Conservation (phyloP, 352 stramenopile species). For the Globisporangium nagaii region DNA sequence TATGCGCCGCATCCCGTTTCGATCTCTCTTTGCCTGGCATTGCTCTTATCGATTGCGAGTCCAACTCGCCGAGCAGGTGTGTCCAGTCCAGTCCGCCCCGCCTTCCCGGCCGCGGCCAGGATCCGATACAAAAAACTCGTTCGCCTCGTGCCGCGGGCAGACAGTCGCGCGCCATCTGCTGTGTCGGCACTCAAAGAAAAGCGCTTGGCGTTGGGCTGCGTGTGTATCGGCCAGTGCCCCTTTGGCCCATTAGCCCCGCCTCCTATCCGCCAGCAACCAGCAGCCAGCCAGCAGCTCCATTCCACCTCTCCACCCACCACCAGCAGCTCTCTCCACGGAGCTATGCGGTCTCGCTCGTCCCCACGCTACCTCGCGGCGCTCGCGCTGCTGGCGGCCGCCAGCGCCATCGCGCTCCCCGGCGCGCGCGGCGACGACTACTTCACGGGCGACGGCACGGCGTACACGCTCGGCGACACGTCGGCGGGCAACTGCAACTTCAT, state of each 20-base stretch:
- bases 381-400: not conserved
- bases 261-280: not conserved
- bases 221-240: not conserved
- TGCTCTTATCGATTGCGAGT: no score
- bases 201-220: not conserved
- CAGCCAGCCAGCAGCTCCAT: no score
- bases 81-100: conserved; percentile 2
- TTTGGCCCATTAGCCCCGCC: not conserved
- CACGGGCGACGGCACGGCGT: conserved; percentile 43
- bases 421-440: conserved; percentile 18
- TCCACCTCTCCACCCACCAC: no score
- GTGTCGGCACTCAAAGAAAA: not conserved
- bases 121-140: not conserved
- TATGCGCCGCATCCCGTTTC: no score
- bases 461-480: conserved; percentile 39
- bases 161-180: not conserved
- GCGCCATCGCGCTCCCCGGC: not conserved
- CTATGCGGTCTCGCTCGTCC: no score
- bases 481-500: conserved; percentile 42
- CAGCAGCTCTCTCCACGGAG: no score
- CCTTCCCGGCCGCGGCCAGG: not conserved
- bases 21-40: no score
- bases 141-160: no score
- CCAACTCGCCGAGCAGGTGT: not conserved
- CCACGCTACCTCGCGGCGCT: no score